Percentiles rank a stretch among this genome's conserved stretches.
These are phyloP conservation scores for Arxiozyma bovina DNA, from an alignment of 1,139 yeast genomes.

Conservation along the genomic window DNA sequence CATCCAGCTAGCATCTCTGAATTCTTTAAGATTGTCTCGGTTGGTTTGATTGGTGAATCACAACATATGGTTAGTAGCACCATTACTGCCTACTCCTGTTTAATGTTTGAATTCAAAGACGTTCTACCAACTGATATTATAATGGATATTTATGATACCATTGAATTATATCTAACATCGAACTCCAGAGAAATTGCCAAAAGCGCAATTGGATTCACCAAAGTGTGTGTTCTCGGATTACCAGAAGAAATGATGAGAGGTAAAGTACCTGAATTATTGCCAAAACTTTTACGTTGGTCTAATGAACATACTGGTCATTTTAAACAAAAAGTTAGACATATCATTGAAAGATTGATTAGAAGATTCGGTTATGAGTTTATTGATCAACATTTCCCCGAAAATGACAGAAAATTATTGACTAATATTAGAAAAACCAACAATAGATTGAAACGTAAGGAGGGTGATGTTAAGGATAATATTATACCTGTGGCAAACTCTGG, in stretches of 20 bases:
- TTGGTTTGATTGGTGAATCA: slow-evolving; percentile 89
- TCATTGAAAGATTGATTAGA: slow-evolving; percentile 81
- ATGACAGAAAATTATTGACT: slow-evolving; percentile 69
- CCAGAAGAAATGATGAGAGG: slow-evolving; percentile 72
- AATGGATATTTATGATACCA: slow-evolving; percentile 74
- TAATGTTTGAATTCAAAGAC: slow-evolving; percentile 77
- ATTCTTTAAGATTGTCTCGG: slow-evolving; percentile 86
- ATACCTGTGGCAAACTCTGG: slow-evolving; percentile 26
- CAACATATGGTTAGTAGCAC: slow-evolving; percentile 97
- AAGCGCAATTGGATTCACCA: slow-evolving; percentile 88
- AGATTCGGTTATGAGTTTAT: slow-evolving; percentile 79
- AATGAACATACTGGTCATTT: slow-evolving; percentile 94
- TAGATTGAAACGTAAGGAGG: slow-evolving; percentile 62
- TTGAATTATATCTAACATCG: slow-evolving; percentile 82
- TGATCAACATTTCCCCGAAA: slow-evolving; percentile 79
- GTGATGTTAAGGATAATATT: slow-evolving; percentile 28
- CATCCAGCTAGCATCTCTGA: slow-evolving; percentile 59
- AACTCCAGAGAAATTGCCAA: slow-evolving; percentile 89
- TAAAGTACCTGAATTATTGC: slow-evolving; percentile 56
- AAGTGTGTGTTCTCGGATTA: slow-evolving; percentile 76
- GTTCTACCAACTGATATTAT: slow-evolving; percentile 48
- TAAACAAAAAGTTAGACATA: slow-evolving; percentile 84
- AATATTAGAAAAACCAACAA: slow-evolving; percentile 82
- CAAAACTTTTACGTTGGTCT: slow-evolving; percentile 80
- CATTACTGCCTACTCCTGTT: slow-evolving; percentile 79